Evolutionary conservation across 169 alveolate species (phyloP), one percentile per base, ranked within the genome.

Genomic region (Plasmodium inui): DNA sequence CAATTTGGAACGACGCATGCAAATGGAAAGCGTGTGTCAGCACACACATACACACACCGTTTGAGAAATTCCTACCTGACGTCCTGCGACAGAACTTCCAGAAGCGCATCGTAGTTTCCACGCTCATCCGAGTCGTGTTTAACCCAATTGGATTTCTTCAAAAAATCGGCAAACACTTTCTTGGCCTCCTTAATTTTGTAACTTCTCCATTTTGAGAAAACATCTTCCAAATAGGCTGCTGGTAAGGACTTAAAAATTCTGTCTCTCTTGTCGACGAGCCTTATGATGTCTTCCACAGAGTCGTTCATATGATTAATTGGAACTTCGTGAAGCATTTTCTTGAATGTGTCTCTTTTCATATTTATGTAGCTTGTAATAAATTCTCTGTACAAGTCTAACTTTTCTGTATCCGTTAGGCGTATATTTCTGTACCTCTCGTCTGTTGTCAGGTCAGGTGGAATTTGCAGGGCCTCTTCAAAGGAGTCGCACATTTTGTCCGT

Each of bases 181-280:
- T 84, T 84, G 17, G 93, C 93, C 61, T 84, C 93, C 83, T 34
- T 46, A 72, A 84, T 84, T 26, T 84, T 71, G 57, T 73, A 73
- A 3, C 28, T 32, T 73, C 28, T 84, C 93, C 93, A 84, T 73
- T 84, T 84, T 22, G 28, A 3, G 78, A 26, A 73, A 28, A 30
- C 74, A 8, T 37, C 9, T 73, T 84, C 85, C 61, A 84, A 53
- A 46, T 84, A 81, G 1, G n/a, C 46, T 9, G 17, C 3, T 50
- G 50, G 74, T 44, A 84, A 14, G 26, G 74, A 9, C 61, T 26
- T 72, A 84, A 84, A 84, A 14, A 28, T 84, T 73, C 39, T 44
- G 84, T 46, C 79, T 37, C 57, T 39, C 61, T 73, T 46, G 37
- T 84, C 93, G n/a, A 73, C 55, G 55, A 84, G 19, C 55, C 39